Conservation (phyloP, 2,329 filamentous ascomycete species). For the Diatrype stigma region DNA sequence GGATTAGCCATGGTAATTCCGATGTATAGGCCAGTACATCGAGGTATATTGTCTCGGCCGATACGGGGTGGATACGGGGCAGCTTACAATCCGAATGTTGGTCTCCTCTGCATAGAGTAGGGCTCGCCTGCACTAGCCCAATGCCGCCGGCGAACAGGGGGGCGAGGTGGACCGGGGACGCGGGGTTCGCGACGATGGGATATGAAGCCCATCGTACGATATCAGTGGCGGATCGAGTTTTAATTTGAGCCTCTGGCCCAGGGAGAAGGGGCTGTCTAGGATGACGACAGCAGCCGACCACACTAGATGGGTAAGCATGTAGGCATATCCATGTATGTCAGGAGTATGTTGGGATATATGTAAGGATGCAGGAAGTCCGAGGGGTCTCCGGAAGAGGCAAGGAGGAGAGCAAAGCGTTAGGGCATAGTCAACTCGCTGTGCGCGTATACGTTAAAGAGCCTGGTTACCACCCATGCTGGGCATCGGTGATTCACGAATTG, state of each 20-base stretch:
- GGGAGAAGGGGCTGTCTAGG: no score
- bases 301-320: neutral
- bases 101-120: constrained; percentile 3
- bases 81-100: constrained; percentile 1
- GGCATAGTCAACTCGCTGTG: no score
- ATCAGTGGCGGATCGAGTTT: no score
- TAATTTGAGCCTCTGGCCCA: no score
- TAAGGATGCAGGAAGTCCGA: neutral
- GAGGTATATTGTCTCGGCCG: neutral
- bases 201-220: neutral
- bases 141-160: neutral
- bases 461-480: no score
- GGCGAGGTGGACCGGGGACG: neutral
- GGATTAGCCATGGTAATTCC: neutral
- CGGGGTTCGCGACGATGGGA: neutral
- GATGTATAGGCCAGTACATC: no score
- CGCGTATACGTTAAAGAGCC: no score
- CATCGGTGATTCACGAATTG: no score
- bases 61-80: neutral
- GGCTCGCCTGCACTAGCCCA: neutral
- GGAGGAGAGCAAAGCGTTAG: no score
- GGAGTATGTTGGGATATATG: neutral
- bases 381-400: no score
- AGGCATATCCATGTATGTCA: neutral
- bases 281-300: no score